These are phyloP conservation scores for Cyberlindnera meyerae DNA, from an alignment of 805 yeast genomes.

Conservation along the genomic window DNA sequence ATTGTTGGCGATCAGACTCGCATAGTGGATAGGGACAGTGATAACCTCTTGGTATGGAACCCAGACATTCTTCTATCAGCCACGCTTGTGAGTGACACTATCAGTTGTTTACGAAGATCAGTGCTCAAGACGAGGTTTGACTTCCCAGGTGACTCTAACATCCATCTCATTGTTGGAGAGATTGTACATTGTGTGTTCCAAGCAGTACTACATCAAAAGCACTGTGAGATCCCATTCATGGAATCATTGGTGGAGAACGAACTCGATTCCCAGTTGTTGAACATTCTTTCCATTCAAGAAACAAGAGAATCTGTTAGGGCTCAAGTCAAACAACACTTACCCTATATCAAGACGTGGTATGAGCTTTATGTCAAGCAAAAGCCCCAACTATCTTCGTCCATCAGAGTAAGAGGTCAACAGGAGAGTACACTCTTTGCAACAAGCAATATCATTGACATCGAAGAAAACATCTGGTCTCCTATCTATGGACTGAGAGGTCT, in stretches of 20 bases:
- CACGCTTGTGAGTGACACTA: constrained; percentile 72
- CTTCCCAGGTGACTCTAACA: constrained; percentile 57
- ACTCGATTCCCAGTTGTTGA: constrained; percentile 40
- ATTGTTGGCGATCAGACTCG: constrained; percentile 40
- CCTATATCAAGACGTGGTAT: constrained; percentile 51
- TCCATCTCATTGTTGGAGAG: constrained; percentile 74
- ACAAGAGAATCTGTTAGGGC: constrained; percentile 39
- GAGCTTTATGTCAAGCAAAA: constrained; percentile 36
- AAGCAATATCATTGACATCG: constrained; percentile 70
- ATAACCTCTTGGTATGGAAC: constrained; percentile 66
- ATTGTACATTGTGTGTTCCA: constrained; percentile 75
- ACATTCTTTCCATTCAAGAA: constrained; percentile 52
- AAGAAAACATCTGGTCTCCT: constrained; percentile 91
- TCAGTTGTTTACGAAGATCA: constrained; percentile 68
- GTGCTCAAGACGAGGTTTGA: constrained; percentile 52
- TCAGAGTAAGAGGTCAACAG: constrained; percentile 26
- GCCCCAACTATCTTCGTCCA: constrained; percentile 22
- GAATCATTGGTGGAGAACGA: constrained; percentile 33
- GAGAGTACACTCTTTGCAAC: constrained; percentile 44
- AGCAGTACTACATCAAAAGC: constrained; percentile 36
- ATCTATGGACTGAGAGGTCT: constrained; percentile 84
- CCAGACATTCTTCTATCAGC: constrained; percentile 84
- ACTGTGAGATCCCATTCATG: constrained; percentile 26
- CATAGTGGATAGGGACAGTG: constrained; percentile 48
- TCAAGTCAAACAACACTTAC: constrained; percentile 43